A percentile compares a stretch with the other conserved stretches of the same genome.
Evolutionary conservation across 208 protist genomes (phyloP).

Genomic region (Trypanosoma theileri): DNA sequence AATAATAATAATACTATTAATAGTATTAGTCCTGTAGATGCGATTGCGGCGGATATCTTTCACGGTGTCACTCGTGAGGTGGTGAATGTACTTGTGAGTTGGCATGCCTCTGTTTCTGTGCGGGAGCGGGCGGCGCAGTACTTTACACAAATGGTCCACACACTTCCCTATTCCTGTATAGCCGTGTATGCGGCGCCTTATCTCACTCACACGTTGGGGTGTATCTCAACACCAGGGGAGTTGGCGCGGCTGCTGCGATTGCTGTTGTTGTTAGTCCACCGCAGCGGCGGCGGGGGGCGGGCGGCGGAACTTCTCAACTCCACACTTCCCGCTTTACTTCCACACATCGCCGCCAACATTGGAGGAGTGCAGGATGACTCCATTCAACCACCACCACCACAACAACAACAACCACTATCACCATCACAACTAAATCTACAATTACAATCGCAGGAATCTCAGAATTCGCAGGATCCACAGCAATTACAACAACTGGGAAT

Average conservation of each 20-base stretch:
- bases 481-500: not conserved
- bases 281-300: conserved; percentile 14
- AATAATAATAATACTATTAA: conserved; percentile 1
- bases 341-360: conserved; percentile 40
- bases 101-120: conserved; percentile 39
- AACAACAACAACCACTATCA: too few species aligned
- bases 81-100: conserved; percentile 33
- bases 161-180: conserved; percentile 51
- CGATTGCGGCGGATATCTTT: conserved; percentile 35
- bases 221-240: conserved; percentile 63
- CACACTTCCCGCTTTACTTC: conserved; percentile 40
- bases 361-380: conserved; percentile 30
- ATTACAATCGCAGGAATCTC: not conserved
- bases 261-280: conserved; percentile 64
- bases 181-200: conserved; percentile 44
- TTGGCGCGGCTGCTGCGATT: conserved; percentile 66
- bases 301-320: not conserved
- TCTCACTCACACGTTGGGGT: conserved; percentile 41
- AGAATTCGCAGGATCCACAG: not conserved
- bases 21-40: conserved; percentile 9
- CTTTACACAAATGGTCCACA: conserved; percentile 69
- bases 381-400: too few species aligned
- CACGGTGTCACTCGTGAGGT: conserved; percentile 41
- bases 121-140: conserved; percentile 56
- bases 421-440: too few species aligned